phyloP scores from a whole-genome alignment of 2,329 filamentous ascomycete genomes.

The Trichoderma asperellum region DNA sequence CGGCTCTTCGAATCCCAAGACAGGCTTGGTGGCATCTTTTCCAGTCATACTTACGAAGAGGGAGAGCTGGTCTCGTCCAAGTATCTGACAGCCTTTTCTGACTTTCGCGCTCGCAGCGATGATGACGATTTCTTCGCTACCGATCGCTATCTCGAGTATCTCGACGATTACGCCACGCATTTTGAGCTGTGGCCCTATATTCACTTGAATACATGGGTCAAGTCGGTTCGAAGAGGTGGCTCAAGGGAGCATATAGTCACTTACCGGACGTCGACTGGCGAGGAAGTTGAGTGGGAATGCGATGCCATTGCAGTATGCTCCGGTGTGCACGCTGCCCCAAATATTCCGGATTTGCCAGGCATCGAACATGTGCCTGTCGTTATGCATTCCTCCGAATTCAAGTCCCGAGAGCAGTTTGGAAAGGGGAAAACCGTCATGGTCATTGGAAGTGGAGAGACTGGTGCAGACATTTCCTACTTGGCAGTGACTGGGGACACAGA shows the following conservation, averaged over 20 bases:
- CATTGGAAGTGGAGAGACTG: conserved; percentile 50
- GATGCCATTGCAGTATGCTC: conserved; percentile 51
- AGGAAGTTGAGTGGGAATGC: conserved; percentile 40
- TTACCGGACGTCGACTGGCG: conserved; percentile 28
- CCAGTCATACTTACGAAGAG: conserved; percentile 48
- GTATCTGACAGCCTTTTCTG: conserved; percentile 51
- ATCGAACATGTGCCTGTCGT: conserved; percentile 42
- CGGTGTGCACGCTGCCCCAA: conserved; percentile 46
- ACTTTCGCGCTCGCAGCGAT: conserved; percentile 45
- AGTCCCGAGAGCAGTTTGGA: conserved; percentile 46
- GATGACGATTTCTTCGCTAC: conserved; percentile 49
- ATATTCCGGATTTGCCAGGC: conserved; percentile 44
- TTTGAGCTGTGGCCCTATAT: conserved; percentile 47
- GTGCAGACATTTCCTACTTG: conserved; percentile 47
- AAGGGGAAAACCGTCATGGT: conserved; percentile 46
- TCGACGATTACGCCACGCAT: conserved; percentile 44
- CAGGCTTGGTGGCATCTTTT: conserved; percentile 49
- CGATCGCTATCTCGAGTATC: conserved; percentile 45
- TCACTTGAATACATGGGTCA: conserved; percentile 39
- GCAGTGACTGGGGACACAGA: conserved; percentile 47
- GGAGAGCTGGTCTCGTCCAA: conserved; percentile 50
- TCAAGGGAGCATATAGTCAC: conserved; percentile 35
- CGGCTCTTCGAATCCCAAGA: conserved; percentile 49
- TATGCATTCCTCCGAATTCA: conserved; percentile 49
- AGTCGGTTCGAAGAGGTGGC: conserved; percentile 33